These are phyloP conservation scores for Flaveria trinervia DNA, from an alignment of 129 eudicot species.

Conservation along the genomic window DNA sequence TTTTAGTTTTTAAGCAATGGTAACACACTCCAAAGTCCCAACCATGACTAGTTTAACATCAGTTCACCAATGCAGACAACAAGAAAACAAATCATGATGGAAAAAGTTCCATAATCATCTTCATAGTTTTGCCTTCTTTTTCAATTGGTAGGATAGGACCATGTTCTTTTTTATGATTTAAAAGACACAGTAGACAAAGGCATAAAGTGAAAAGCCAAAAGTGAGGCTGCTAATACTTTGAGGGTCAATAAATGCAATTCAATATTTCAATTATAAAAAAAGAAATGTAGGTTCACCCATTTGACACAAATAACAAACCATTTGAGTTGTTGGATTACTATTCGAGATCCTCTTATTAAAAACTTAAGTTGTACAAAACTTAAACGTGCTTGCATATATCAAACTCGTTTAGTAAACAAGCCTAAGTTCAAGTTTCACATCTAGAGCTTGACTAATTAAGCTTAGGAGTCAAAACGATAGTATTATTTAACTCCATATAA, in stretches of 20 bases:
- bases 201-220: background rate
- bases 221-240: background rate
- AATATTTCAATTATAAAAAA: background rate
- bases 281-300: background rate
- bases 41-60: background rate
- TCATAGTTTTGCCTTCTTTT: background rate
- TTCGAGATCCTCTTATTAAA: too few relatives aligned
- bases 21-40: constrained; percentile 7
- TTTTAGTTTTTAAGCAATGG: background rate
- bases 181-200: background rate
- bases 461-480: too few relatives aligned
- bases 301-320: background rate
- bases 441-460: too few relatives aligned
- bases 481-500: too few relatives aligned
- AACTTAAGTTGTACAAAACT: too few relatives aligned
- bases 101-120: background rate
- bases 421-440: too few relatives aligned
- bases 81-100: background rate
- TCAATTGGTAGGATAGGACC: constrained; percentile 6
- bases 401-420: too few relatives aligned
- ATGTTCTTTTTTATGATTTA: background rate
- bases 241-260: background rate
- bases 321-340: too few relatives aligned
- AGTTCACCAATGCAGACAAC: background rate
- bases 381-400: too few relatives aligned